Percentiles rank a stretch among this genome's conserved stretches.
These are phyloP conservation scores for Leucoagaricus sp. DNA, from an alignment of 1,284 basidiomycete species.

Conservation along the genomic window DNA sequence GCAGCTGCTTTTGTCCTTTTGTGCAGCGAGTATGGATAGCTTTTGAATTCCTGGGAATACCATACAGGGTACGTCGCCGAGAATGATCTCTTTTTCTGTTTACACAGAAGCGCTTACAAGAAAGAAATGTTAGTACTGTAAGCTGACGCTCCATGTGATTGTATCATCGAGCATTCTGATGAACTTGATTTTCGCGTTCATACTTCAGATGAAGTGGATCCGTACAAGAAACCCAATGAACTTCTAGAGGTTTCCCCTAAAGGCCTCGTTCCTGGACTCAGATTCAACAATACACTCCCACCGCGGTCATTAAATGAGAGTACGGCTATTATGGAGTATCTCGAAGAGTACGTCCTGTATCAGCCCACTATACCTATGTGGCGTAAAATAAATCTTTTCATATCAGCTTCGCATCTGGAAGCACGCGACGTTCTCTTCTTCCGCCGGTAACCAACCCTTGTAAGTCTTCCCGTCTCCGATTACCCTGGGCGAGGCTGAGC, in stretches of 20 bases:
- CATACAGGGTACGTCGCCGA: constrained; percentile 54
- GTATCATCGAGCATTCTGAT: no score
- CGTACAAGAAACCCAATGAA: constrained; percentile 78
- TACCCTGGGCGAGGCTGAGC: background rate
- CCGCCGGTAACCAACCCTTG: constrained; percentile 64
- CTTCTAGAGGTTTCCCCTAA: constrained; percentile 80
- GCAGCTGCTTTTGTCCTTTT: constrained; percentile 74
- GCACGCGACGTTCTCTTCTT: constrained; percentile 51
- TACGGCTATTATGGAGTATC: constrained; percentile 71
- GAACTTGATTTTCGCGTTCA: no score
- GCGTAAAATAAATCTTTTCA: background rate
- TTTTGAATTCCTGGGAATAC: constrained; percentile 61
- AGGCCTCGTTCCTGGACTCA: constrained; percentile 75
- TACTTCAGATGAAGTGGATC: constrained; percentile 71
- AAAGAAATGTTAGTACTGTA: constrained; percentile 16
- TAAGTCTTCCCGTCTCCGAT: constrained; percentile 28
- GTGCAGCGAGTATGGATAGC: constrained; percentile 74
- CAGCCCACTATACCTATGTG: background rate
- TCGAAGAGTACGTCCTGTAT: constrained; percentile 60
- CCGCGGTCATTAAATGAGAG: constrained; percentile 67
- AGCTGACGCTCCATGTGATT: background rate
- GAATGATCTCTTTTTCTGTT: no score
- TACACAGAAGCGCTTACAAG: no score
- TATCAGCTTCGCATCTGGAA: constrained; percentile 46
- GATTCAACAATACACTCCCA: constrained; percentile 51